Evolutionary conservation across 768 basidiomycete species (phyloP).

Genomic region (Auricularia sp.): DNA sequence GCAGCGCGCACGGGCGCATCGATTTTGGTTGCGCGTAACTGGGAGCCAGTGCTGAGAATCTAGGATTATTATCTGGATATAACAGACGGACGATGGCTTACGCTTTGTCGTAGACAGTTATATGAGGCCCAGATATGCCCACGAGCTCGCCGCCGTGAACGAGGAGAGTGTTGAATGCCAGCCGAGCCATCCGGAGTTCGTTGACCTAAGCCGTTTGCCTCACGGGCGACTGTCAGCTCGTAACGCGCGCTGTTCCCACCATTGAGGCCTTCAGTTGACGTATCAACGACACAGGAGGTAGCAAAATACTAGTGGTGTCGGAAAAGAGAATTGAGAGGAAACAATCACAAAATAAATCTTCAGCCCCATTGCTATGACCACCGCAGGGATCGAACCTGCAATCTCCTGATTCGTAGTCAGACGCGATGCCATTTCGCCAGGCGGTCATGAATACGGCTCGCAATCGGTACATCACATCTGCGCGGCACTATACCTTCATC

Average conservation of each 20-base stretch:
- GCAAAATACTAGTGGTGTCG: too few relatives aligned
- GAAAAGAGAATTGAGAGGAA: too few relatives aligned
- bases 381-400: slow-evolving; percentile 96
- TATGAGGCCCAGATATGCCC: background rate
- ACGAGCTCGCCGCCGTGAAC: background rate
- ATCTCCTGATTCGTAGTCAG: slow-evolving; percentile 59
- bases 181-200: background rate
- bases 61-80: background rate
- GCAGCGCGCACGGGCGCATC: slow-evolving; percentile 39
- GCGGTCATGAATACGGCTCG: background rate
- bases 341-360: too few relatives aligned
- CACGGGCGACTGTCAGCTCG: too few relatives aligned
- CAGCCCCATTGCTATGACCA: slow-evolving; percentile 38
- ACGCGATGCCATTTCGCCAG: background rate
- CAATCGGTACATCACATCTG: too few relatives aligned
- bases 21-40: background rate
- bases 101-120: background rate
- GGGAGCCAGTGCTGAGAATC: slow-evolving; percentile 36
- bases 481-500: too few relatives aligned
- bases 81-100: background rate
- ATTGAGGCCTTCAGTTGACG: too few relatives aligned
- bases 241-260: too few relatives aligned
- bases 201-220: too few relatives aligned
- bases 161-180: background rate
- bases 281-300: too few relatives aligned